Evolutionary conservation across 164 flowering plant genomes (phyloP).

Genomic region (Magnolia changhungtana): DNA sequence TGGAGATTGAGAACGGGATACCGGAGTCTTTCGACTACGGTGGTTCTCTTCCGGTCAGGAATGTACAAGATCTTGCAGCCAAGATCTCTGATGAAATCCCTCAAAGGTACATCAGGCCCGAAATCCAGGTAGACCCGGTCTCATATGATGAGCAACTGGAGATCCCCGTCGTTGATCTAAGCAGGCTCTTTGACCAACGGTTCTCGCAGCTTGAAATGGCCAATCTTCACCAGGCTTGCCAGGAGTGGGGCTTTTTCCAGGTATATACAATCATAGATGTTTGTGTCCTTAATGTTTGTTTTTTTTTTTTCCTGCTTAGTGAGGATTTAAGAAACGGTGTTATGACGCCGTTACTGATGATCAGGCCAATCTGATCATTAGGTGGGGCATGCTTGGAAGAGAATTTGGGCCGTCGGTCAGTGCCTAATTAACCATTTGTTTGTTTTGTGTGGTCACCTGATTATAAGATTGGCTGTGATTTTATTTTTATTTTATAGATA

Average conservation of each 20-base stretch:
- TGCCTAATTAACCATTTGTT: no score
- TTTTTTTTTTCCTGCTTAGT: no score
- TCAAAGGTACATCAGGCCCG: conserved; percentile 29
- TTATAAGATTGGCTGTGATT: no score
- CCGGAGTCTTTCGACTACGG: conserved; percentile 8
- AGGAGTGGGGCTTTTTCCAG: conserved; percentile 60
- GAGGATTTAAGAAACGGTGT: no score
- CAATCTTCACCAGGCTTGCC: conserved; percentile 40
- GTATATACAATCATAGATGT: conserved; percentile 8
- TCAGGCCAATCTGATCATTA: no score
- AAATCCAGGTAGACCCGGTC: conserved; percentile 16
- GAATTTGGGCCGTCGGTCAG: no score
- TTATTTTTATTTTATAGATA: no score
- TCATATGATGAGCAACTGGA: conserved; percentile 14
- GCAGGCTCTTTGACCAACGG: conserved; percentile 9
- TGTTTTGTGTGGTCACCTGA: no score
- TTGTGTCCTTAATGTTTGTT: background rate
- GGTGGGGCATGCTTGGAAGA: no score
- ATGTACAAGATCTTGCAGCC: conserved; percentile 38
- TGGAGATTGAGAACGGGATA: conserved; percentile 10
- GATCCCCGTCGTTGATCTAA: conserved; percentile 39
- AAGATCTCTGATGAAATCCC: conserved; percentile 28
- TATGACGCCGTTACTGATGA: no score
- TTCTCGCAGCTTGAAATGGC: conserved; percentile 21
- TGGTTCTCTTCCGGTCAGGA: conserved; percentile 39